Base-by-base conservation (phyloP, 805 yeast genomes). In the Schwanniomyces sp. region DNA sequence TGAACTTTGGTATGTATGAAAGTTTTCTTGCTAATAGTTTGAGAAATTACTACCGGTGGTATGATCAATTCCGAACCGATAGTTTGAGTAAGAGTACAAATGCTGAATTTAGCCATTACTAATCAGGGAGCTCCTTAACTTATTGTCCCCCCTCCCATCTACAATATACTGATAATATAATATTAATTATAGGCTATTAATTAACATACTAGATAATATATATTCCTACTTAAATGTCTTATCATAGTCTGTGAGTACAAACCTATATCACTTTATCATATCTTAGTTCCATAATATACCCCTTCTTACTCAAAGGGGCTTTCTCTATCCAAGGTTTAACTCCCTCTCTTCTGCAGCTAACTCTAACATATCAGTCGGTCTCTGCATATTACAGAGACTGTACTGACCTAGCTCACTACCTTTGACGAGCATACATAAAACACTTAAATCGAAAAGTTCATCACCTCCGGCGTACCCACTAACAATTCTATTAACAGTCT, bases 391-490 rank as follows among this genome's bases (percentile, higher is more conserved):
- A 45, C 85, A 86, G 50, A 81, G 68, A 37, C 75, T 67, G 43
- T 78, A 64, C 46, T 82, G 86, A 34, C 28, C 28, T 37, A 37
- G 11, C 8, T 21, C 8, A 51, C 16, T 8, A 11, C 40, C 40
- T 4, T 67, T 70, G 17, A 63, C 54, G 53, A 83, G 67, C 67
- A 82, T 80, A 25, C 79, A 64, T 59, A 72, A 69, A 45, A 87
- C 85, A 41, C 72, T 64, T 38, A 81, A 75, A 29, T 67, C 61
- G 47, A 75, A 71, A 34, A 67, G 64, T 30, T 77, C 73, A 41
- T 72, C 76, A n/a, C 44, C 51, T 25, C 66, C 65, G 92, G 89
- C 57, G 84, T 71, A 47, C 91, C 91, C 47, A 83, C 90, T n/a
- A n/a, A n/a, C n/a, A n/a, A n/a, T n/a, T n/a, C n/a, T n/a, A n/a